Conservation (phyloP, 306 rosid genomes). For the Medicago ruthenica region DNA sequence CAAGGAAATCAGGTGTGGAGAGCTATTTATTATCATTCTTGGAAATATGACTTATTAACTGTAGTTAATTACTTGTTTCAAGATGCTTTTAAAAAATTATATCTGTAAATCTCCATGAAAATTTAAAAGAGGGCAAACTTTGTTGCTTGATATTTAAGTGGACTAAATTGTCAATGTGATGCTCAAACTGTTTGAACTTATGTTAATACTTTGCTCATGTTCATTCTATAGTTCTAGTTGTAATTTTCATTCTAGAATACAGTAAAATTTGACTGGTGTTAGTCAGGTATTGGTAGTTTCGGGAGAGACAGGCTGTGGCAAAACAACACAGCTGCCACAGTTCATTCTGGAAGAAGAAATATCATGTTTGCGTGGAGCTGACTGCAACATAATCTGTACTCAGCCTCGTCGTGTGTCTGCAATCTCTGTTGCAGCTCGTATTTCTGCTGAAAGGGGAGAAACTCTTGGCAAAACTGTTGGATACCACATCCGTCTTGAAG, state of each 20-base stretch:
- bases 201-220: slow-evolving; percentile 11
- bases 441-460: slow-evolving; percentile 93
- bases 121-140: slow-evolving; percentile 13
- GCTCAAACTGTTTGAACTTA: slow-evolving; percentile 33
- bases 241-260: slow-evolving; percentile 21
- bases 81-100: slow-evolving; percentile 21
- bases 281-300: slow-evolving; percentile 93
- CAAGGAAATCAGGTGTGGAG: slow-evolving; percentile 76
- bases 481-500: slow-evolving; percentile 92
- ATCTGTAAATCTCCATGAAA: slow-evolving; percentile 31
- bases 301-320: slow-evolving; percentile 98
- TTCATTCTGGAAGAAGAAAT: slow-evolving; percentile 90
- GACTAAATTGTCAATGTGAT: slow-evolving; percentile 31
- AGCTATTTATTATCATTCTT: slow-evolving; percentile 15
- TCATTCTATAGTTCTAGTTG: slow-evolving; percentile 27
- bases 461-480: slow-evolving; percentile 90
- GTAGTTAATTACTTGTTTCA: slow-evolving; percentile 10
- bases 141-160: slow-evolving; percentile 21
- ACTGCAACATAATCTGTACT: slow-evolving; percentile 86
- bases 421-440: slow-evolving; percentile 92
- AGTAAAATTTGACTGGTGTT: slow-evolving; percentile 44
- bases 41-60: background rate
- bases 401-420: slow-evolving; percentile 99
- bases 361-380: slow-evolving; percentile 72
- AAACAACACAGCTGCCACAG: slow-evolving; percentile 94